These are phyloP conservation scores for Monosporascus cannonballus DNA, from an alignment of 2,329 filamentous ascomycete species.

Conservation along the genomic window DNA sequence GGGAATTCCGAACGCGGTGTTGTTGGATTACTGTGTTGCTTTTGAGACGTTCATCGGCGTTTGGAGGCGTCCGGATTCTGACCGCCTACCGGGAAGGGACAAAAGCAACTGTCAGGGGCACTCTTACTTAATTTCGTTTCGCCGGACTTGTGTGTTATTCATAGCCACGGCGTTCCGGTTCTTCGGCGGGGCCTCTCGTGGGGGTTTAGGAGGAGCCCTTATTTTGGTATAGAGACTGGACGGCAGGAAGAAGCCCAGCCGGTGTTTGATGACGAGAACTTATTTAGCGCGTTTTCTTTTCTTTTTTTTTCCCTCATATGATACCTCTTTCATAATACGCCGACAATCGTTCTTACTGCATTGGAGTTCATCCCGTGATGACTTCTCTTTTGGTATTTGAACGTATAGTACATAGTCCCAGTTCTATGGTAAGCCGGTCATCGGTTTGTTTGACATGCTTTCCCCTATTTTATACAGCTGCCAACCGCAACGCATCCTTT, in stretches of 20 bases:
- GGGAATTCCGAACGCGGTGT: no score
- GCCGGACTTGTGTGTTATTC: slow-evolving; percentile 2
- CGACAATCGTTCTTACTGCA: not conserved
- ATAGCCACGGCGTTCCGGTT: slow-evolving; percentile 7
- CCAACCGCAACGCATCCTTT: no score
- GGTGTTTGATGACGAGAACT: not conserved
- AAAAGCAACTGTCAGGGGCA: no score
- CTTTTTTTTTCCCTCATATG: not conserved
- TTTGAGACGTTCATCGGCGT: no score
- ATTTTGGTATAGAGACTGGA: no score
- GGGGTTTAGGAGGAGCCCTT: not conserved
- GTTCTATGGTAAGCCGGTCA: not conserved
- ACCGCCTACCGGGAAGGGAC: no score
- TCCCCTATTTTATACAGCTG: not conserved
- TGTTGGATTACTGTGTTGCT: no score
- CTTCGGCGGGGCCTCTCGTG: not conserved
- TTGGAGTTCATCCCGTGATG: not conserved
- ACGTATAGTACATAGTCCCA: not conserved
- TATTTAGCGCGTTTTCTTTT: not conserved
- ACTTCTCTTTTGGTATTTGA: not conserved
- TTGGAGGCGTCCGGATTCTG: no score
- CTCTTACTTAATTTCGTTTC: slow-evolving; percentile 1
- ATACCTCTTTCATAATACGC: not conserved
- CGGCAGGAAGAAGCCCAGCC: not conserved
- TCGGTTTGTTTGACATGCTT: not conserved